phyloP scores from a whole-genome alignment of 2,329 filamentous ascomycete species.

The Xylariaceae sp. region DNA sequence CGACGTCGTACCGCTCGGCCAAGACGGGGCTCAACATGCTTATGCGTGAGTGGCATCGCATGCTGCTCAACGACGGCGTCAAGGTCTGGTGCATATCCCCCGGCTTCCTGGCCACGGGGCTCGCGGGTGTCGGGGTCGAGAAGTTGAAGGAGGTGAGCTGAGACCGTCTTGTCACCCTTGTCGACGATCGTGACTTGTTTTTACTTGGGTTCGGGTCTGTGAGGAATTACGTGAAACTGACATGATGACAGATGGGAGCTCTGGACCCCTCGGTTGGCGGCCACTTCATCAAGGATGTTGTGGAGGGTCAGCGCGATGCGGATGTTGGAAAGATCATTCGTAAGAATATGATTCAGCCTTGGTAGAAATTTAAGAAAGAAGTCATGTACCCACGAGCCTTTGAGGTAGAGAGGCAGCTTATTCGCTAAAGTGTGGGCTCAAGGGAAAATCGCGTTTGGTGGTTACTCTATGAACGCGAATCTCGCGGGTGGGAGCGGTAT shows the following conservation, averaged over 20 bases:
- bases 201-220: no score
- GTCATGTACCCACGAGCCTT: no score
- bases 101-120: slow-evolving; percentile 21
- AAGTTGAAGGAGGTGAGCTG: slow-evolving; percentile 21
- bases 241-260: slow-evolving; percentile 24
- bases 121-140: slow-evolving; percentile 13
- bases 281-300: slow-evolving; percentile 24
- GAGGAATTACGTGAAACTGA: no score
- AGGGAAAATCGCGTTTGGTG: no score
- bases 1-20: slow-evolving; percentile 34
- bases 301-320: slow-evolving; percentile 25
- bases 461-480: no score
- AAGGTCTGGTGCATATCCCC: slow-evolving; percentile 40
- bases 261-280: slow-evolving; percentile 23
- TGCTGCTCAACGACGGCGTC: slow-evolving; percentile 38
- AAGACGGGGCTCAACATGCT: slow-evolving; percentile 48
- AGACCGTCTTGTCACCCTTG: neutral
- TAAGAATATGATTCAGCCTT: slow-evolving; percentile 21
- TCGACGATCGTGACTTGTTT: neutral
- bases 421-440: no score
- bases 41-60: slow-evolving; percentile 41
- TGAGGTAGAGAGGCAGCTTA: no score
- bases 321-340: slow-evolving; percentile 25
- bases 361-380: no score
- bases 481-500: no score